phyloP scores from a whole-genome alignment of 805 yeast genomes.

The Cephaloascus fragrans region DNA sequence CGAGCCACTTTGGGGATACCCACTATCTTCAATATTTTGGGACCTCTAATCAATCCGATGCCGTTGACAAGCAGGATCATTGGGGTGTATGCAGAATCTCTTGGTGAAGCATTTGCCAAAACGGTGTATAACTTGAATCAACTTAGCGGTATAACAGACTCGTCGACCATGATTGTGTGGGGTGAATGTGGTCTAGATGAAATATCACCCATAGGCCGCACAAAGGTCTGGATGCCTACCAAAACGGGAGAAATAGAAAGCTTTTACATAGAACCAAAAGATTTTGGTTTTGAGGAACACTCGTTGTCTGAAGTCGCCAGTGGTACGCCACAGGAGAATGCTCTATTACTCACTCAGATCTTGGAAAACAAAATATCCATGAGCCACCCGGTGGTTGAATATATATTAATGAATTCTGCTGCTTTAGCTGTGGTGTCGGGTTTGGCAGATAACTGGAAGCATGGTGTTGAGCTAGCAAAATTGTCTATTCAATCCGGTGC shows the following conservation, averaged over 20 bases:
- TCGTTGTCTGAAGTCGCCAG: constrained; percentile 58
- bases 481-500: constrained; percentile 56
- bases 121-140: constrained; percentile 61
- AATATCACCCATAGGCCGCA: constrained; percentile 79
- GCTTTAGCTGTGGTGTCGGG: constrained; percentile 81
- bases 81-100: constrained; percentile 75
- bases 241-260: constrained; percentile 28
- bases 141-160: constrained; percentile 29
- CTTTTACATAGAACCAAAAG: constrained; percentile 51
- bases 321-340: constrained; percentile 85
- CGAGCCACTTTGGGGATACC: constrained; percentile 79
- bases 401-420: constrained; percentile 82
- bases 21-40: constrained; percentile 86
- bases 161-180: constrained; percentile 74
- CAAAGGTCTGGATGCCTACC: constrained; percentile 69
- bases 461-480: constrained; percentile 71
- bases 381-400: constrained; percentile 68
- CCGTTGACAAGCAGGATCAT: constrained; percentile 70
- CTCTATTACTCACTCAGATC: constrained; percentile 39
- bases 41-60: constrained; percentile 91
- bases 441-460: constrained; percentile 53
- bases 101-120: constrained; percentile 80
- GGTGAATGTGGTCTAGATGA: constrained; percentile 92
- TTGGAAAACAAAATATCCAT: constrained; percentile 29
- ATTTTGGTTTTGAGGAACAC: constrained; percentile 77